Base-by-base conservation (phyloP, 2,329 filamentous ascomycete genomes). In the Fusarium abutilonis region DNA sequence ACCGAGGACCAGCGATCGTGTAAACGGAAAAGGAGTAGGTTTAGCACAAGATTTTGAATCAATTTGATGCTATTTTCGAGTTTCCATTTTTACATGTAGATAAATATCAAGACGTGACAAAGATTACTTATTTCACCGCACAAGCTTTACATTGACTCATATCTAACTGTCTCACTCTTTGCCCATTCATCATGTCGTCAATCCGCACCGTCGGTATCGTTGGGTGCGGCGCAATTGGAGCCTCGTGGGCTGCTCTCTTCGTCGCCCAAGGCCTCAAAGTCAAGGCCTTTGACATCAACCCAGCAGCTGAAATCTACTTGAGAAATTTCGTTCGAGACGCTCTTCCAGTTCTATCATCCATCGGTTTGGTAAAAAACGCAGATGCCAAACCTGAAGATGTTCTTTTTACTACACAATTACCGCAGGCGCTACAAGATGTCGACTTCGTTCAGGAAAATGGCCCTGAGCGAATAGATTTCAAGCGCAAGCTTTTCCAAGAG, bases 241-340 rank as follows among this genome's bases (percentile, higher is more conserved):
- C 52, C 6, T 62, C 58, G 10, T 61, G 56, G 56, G 34, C 51
- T 6, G 56, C 56, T 10, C 41, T 61, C 8, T 54, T 50, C 6
- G 11, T 61, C 4, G 57, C 57, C 2, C 57, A 60, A 42, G 57
- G 57, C 2, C 39, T 60, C 3, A 48, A 28, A 41, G 57, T 60
- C 9, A 52, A 48, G 11, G 57, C 55, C 15, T 60, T 60, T 5
- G 57, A 60, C 19, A 60, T 60, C 48, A 60, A 60, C 8, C 48
- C 57, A 9, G 34, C 42, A 1, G 29, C 57, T 13, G 55, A 60
- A 15, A 46, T 17, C 13, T 60, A 48, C 9, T 29, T 60, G 1
- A 40, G 36, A 28, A 59, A 40, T 13, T 45, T 60, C 2, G 41
- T 60, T 8, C 57, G 42, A 14, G 55, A 60, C 3, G 48, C 55